phyloP scores from a whole-genome alignment of 2,329 filamentous ascomycete species.

The Pseudogymnoascus sp. region DNA sequence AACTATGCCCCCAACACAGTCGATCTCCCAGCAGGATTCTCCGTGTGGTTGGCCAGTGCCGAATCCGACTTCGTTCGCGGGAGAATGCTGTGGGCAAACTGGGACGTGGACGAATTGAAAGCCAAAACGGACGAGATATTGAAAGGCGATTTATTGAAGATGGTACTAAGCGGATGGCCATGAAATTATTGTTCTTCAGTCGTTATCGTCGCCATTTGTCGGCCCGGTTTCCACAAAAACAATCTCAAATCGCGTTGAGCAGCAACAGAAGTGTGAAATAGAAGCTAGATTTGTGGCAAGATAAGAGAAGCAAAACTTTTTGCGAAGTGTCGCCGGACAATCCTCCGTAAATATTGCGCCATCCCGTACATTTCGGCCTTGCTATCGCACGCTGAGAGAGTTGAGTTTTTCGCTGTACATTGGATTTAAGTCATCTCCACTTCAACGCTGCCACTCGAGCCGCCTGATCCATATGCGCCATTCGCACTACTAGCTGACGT shows the following conservation, averaged over 20 bases:
- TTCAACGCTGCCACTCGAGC: background rate
- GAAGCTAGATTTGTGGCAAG: background rate
- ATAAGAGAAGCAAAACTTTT: background rate
- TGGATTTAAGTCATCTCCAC: background rate
- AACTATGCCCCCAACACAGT: background rate
- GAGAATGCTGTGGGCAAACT: constrained; percentile 30
- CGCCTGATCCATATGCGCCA: background rate
- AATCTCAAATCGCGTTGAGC: background rate
- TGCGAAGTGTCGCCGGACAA: background rate
- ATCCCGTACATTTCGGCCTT: background rate
- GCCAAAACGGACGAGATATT: constrained; percentile 8
- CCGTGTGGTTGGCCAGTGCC: constrained; percentile 31
- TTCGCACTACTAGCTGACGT: background rate
- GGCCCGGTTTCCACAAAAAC: background rate
- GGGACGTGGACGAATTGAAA: constrained; percentile 35
- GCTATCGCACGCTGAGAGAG: background rate
- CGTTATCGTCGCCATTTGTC: background rate
- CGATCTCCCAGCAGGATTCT: constrained; percentile 8
- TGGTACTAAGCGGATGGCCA: background rate
- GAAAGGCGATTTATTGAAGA: background rate
- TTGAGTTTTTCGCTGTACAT: background rate
- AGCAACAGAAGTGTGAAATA: background rate
- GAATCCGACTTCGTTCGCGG: constrained; percentile 34
- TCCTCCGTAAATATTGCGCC: background rate
- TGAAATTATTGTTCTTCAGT: background rate